Percentiles rank a stretch among this genome's conserved stretches.
Evolutionary conservation across 176 grass and related monocot species (phyloP).

Genomic region (Pontederia crassipes): DNA sequence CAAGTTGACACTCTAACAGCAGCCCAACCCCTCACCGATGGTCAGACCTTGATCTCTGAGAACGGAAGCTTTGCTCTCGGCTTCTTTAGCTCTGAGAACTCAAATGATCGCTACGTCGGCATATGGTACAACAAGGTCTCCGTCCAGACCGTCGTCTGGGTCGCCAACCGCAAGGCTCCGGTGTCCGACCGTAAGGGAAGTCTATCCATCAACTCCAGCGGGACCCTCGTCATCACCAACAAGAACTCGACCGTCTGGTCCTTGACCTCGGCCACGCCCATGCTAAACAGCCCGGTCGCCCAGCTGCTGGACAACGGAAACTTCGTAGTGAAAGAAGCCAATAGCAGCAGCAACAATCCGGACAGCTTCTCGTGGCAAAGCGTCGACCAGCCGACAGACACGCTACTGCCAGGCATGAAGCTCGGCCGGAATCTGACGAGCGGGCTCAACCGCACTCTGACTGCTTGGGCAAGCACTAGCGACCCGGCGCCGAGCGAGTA

Average conservation of each 20-base stretch:
- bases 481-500: constrained; percentile 47
- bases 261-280: constrained; percentile 7
- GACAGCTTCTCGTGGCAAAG: constrained; percentile 41
- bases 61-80: no score
- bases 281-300: no score
- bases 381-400: constrained; percentile 60
- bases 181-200: constrained; percentile 6
- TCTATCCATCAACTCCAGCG: constrained; percentile 17
- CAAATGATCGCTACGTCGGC: no score
- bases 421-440: constrained; percentile 41
- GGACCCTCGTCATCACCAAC: neutral
- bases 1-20: neutral
- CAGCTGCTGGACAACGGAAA: no score
- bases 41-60: constrained; percentile 3
- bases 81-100: no score
- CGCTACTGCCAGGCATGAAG: constrained; percentile 52
- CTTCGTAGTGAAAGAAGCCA: no score
- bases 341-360: no score
- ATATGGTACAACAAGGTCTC: no score
- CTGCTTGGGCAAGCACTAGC: constrained; percentile 33
- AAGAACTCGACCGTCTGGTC: constrained; percentile 19
- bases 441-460: constrained; percentile 33
- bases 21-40: constrained; percentile 22
- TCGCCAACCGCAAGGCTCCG: constrained; percentile 40
- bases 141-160: no score